Conservation (phyloP, 345 rosid genomes). For the Orychophragmus violaceus region DNA sequence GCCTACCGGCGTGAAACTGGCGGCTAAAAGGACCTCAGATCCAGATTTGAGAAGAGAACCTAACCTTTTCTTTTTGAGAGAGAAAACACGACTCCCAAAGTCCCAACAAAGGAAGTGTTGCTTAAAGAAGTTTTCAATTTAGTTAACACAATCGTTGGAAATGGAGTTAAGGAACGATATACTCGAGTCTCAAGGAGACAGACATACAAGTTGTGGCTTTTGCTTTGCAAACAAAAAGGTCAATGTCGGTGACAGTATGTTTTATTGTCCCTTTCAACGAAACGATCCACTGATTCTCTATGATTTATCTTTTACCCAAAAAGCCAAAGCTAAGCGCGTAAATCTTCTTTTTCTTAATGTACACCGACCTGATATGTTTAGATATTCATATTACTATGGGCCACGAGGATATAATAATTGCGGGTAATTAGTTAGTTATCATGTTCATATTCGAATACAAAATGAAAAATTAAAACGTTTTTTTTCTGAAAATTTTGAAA, state of each 20-base stretch:
- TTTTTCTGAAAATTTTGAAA: not conserved
- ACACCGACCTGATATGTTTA: not conserved
- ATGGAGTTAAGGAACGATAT: not conserved
- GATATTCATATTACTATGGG: not conserved
- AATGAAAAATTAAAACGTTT: not conserved
- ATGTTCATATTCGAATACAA: not conserved
- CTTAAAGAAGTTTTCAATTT: too few relatives aligned
- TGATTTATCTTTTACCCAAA: not conserved
- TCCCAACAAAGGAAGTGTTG: too few relatives aligned
- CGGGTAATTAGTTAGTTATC: not conserved
- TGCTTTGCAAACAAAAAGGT: constrained; percentile 20
- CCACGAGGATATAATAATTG: not conserved
- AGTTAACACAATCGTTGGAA: too few relatives aligned
- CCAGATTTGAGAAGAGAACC: too few relatives aligned
- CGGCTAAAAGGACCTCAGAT: too few relatives aligned
- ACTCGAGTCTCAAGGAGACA: not conserved
- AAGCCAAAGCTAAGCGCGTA: constrained; percentile 8
- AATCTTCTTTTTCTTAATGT: not conserved
- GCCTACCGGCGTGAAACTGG: too few relatives aligned
- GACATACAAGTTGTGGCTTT: constrained; percentile 16
- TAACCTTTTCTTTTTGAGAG: too few relatives aligned
- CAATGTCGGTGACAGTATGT: constrained; percentile 21
- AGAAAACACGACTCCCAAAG: too few relatives aligned
- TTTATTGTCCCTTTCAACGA: constrained; percentile 7
- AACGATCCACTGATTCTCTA: constrained; percentile 1